Base-by-base conservation (phyloP, 805 yeast genomes). In the Pichia deserticola region DNA sequence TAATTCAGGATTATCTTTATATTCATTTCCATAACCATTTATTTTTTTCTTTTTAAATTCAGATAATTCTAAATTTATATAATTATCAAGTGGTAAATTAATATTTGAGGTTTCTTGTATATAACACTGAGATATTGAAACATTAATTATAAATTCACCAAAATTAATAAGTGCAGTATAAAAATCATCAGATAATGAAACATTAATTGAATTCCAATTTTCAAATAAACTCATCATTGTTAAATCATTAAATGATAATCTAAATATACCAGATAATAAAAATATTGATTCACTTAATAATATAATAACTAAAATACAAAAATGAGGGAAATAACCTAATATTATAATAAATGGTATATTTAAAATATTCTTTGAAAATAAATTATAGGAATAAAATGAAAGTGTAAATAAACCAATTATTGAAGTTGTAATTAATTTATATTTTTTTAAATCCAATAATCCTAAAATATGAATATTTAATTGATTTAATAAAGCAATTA, bases 261-360 rank as follows among this genome's bases (percentile, higher is more conserved):
- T 80, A n/a, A 79, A 73, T 6, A 82, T 43, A 1, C 80, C 72
- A 0, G 95, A 90, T 41, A 81, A 53, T 0, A 69, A 57, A 57
- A 83, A 84, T 5, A 85, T 77, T 0, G 62, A 43, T 0, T 73
- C 58, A 51, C 93, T 84, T 13, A 82, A 57, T 0, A 66, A 12
- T 6, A 81, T 76, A 15, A 84, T 73, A 5, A 60, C 51, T 5
- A 80, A 54, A 0, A 82, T 77, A 37, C 81, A 62, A 20, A 85
- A 61, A 58, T 86, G 90, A 1, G 95, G 95, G 12, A 79, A 62
- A 54, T 81, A 79, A 1, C 89, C 84, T 51, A 80, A 60, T 12
- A 78, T 63, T 30, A 82, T 75, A 5, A 77, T 72, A 7, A 73
- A 61, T 13, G 89, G 92, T 57, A 84, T 73, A 40, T 68, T 64